Base-by-base conservation (phyloP, 306 rosid species). In the Sicyos edulis region DNA sequence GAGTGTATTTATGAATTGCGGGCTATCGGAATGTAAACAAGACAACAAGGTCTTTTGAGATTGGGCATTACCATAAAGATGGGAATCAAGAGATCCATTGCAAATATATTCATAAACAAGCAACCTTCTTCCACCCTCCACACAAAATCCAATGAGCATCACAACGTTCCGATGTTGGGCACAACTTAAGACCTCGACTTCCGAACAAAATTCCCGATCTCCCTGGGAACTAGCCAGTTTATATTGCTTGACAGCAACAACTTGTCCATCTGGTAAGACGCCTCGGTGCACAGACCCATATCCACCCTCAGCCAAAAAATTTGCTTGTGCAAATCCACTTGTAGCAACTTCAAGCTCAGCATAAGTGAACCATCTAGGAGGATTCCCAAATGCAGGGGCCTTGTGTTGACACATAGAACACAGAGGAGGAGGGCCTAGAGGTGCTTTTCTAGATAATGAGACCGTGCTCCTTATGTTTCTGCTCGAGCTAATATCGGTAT, bases 251-350 rank as follows among this genome's bases (percentile, higher is more conserved):
- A 91, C 99, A 22, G 97, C 99, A 78, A 93, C 82, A 12, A 87
- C 89, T 78, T 80, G 91, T 2, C 97, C 97, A 26, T 87, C 92
- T 8, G 85, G 80, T 57, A 93, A 82, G 24, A 85, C 76, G 10
- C 99, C 99, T 8, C 90, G 89, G 81, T 90, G 92, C 16, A 93
- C 96, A 7, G 99, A 90, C 58, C 99, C 99, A 79, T 83, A 93
- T 64, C 99, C 99, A 61, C 99, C 99, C 89, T 93, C 97, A 4
- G 99, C 99, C 87, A 93, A 85, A 82, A 93, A 91, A 79, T 93
- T 93, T 44, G 76, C 86, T 70, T 73, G 86, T 1, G 99, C 88
- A 86, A 93, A 93, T 15, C 97, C 92, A 65, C 88, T 79, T 0
- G 99, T 93, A 74, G 99, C 99, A 49, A 86, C 80, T 70, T 90